Conservation (phyloP, 257 asterid genomes). For the Capsicum chinense region DNA sequence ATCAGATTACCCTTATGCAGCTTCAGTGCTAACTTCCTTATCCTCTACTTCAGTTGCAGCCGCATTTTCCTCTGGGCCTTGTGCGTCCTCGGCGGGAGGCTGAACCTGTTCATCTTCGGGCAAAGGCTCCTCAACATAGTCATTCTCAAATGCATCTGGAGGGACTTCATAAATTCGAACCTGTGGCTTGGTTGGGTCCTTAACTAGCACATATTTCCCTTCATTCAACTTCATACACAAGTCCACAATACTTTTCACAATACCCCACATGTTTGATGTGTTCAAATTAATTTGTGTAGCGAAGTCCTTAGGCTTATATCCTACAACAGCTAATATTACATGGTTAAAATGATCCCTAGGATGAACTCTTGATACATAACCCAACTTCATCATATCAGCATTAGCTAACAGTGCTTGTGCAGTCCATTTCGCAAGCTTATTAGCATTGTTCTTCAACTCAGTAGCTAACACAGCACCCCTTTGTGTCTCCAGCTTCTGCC, state of each 20-base stretch:
- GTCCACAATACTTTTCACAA: slow-evolving; percentile 90
- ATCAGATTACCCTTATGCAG: slow-evolving; percentile 47
- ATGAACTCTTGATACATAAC: slow-evolving; percentile 94
- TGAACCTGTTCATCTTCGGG: slow-evolving; percentile 97
- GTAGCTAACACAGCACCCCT: slow-evolving; percentile 98
- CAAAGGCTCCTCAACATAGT: slow-evolving; percentile 95
- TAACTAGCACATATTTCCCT: slow-evolving; percentile 95
- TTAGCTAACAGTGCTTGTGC: slow-evolving; percentile 88
- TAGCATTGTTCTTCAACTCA: slow-evolving; percentile 92
- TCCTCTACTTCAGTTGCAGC: slow-evolving; percentile 49
- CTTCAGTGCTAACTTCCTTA: slow-evolving; percentile 52
- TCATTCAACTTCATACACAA: slow-evolving; percentile 95
- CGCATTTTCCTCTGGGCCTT: slow-evolving; percentile 57
- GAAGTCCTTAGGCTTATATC: slow-evolving; percentile 90
- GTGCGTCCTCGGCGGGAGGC: slow-evolving; percentile 82
- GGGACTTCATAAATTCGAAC: slow-evolving; percentile 97
- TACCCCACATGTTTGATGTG: slow-evolving; percentile 98
- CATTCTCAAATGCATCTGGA: slow-evolving; percentile 95
- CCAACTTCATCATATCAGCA: slow-evolving; percentile 98
- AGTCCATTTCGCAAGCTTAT: slow-evolving; percentile 96
- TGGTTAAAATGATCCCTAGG: slow-evolving; percentile 94
- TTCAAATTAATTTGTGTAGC: slow-evolving; percentile 88
- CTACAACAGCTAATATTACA: slow-evolving; percentile 92
- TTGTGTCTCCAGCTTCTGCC: slow-evolving; percentile 97
- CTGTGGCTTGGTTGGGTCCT: slow-evolving; percentile 95